phyloP scores from a whole-genome alignment of 139 green algal genomes.

The Haematococcus lacustris region DNA sequence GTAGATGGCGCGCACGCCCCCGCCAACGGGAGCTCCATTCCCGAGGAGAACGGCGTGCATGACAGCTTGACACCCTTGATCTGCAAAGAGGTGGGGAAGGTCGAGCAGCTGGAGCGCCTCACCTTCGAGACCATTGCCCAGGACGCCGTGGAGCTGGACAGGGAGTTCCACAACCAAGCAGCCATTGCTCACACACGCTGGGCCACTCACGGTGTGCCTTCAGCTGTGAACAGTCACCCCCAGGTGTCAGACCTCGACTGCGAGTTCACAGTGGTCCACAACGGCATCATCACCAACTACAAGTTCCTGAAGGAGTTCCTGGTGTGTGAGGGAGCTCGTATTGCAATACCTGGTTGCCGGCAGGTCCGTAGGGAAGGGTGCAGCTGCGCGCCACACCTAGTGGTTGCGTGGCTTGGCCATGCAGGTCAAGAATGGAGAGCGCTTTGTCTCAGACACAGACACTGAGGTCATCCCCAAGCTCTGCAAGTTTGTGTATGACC shows the following conservation, averaged over 20 bases:
- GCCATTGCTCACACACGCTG: conserved; percentile 97
- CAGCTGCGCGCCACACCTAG: too few relatives aligned
- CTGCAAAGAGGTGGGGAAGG: conserved; percentile 75
- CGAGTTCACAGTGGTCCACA: conserved; percentile 97
- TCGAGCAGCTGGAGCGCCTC: conserved; percentile 69
- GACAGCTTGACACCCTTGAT: conserved; percentile 19
- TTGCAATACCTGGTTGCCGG: too few relatives aligned
- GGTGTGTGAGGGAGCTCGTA: too few relatives aligned
- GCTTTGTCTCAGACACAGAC: conserved; percentile 94
- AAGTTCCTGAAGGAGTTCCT: conserved; percentile 82
- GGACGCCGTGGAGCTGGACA: conserved; percentile 36
- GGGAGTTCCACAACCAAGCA: conserved; percentile 52
- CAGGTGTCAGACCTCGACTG: conserved; percentile 60
- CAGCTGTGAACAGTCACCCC: conserved; percentile 84
- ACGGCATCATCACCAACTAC: conserved; percentile 99
- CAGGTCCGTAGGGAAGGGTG: too few relatives aligned
- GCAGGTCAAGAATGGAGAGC: conserved; percentile 77
- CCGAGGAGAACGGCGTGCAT: conserved; percentile 28
- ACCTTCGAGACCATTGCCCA: conserved; percentile 28
- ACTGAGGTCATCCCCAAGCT: conserved; percentile 99
- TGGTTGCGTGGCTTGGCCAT: too few relatives aligned
- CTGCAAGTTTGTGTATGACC: conserved; percentile 84
- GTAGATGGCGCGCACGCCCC: too few relatives aligned
- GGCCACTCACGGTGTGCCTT: conserved; percentile 78
- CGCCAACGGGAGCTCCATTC: conserved; percentile 9